Percentiles rank a stretch among this genome's conserved stretches.
Conservation (phyloP, 1,284 basidiomycete genomes). For the Malassezia furfur region DNA sequence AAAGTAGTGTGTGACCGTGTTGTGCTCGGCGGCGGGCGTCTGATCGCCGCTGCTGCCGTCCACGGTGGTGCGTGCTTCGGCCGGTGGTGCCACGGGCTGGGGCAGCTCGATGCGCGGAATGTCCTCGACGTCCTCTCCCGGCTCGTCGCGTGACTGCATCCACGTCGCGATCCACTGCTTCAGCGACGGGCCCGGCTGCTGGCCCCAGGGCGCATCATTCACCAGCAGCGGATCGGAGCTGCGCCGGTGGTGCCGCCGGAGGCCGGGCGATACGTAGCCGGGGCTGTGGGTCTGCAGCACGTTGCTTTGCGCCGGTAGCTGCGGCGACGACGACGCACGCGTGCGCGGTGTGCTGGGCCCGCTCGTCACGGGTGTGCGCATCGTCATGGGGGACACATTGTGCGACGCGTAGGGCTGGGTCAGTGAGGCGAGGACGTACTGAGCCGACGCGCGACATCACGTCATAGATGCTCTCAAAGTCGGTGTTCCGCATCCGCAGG, state of each 20-base stretch:
- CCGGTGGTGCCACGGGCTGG: neutral
- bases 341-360: slow-evolving; percentile 6
- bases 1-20: slow-evolving; percentile 19
- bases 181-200: neutral
- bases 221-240: neutral
- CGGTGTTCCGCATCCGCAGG: neutral
- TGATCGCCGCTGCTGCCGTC: neutral
- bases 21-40: neutral
- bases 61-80: too few species aligned
- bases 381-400: neutral
- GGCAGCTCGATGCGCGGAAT: neutral
- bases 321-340: neutral
- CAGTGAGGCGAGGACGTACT: neutral
- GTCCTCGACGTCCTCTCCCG: neutral
- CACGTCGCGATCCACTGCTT: neutral
- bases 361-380: neutral
- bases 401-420: slow-evolving; percentile 9
- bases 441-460: slow-evolving; percentile 26
- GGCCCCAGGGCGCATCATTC: neutral
- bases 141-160: neutral
- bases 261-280: too few species aligned
- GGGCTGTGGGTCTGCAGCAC: too few species aligned
- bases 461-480: slow-evolving; percentile 41
- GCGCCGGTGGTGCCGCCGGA: neutral
- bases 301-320: too few species aligned